A percentile compares a stretch with the other conserved stretches of the same genome.
phyloP scores from a whole-genome alignment of 306 rosid genomes.

The Cicer yamashitae region DNA sequence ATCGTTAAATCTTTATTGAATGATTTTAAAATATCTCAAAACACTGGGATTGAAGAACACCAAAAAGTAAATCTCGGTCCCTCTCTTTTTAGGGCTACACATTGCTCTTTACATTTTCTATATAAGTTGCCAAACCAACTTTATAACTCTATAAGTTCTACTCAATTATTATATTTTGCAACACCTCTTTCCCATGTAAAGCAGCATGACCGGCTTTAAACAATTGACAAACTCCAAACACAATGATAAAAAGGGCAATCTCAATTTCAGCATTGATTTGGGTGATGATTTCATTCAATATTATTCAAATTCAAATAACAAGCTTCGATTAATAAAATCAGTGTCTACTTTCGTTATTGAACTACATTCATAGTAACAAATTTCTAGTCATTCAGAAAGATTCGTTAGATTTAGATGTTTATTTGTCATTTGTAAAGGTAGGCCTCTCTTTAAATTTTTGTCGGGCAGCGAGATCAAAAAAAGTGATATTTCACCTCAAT shows the following conservation, averaged over 20 bases:
- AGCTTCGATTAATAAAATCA: background rate
- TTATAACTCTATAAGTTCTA: too few species aligned
- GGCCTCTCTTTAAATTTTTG: constrained; percentile 40
- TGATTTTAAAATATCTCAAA: too few species aligned
- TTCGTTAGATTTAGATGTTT: constrained; percentile 46
- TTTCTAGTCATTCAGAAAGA: constrained; percentile 51
- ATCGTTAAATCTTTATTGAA: too few species aligned
- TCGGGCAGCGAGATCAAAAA: constrained; percentile 7
- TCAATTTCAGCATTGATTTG: constrained; percentile 30
- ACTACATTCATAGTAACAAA: constrained; percentile 29
- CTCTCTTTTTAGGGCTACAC: too few species aligned
- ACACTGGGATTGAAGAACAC: too few species aligned
- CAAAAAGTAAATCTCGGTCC: too few species aligned
- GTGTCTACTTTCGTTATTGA: background rate
- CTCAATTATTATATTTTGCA: too few species aligned
- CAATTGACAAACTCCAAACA: constrained; percentile 20
- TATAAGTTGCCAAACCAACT: too few species aligned
- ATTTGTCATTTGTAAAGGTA: constrained; percentile 11
- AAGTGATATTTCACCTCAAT: background rate
- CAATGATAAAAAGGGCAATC: constrained; percentile 4
- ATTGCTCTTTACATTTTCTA: too few species aligned
- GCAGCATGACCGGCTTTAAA: constrained; percentile 3
- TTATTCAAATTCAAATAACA: background rate
- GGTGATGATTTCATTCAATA: background rate
- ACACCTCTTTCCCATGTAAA: too few species aligned